Conservation (phyloP, 495 filamentous ascomycete genomes). For the Aspergillus carlsbadensis region DNA sequence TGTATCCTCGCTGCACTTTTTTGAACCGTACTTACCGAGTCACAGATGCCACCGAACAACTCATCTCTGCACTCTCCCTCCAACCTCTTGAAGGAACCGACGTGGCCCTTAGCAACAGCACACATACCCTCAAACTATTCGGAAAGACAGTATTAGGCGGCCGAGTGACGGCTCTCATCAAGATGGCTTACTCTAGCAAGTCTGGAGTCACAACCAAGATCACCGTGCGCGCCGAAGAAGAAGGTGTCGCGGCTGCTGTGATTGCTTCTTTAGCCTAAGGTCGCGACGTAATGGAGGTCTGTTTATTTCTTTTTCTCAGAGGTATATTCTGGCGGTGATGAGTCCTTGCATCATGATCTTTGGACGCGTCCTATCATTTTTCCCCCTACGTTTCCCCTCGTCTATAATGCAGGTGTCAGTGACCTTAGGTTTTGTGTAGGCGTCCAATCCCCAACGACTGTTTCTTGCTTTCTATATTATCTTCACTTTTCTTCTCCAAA, state of each 20-base stretch:
- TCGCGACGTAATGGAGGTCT: slow-evolving; percentile 27
- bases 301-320: slow-evolving; percentile 13
- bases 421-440: slow-evolving; percentile 23
- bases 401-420: slow-evolving; percentile 24
- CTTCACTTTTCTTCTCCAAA: slow-evolving; percentile 1
- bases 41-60: slow-evolving; percentile 88
- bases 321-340: slow-evolving; percentile 7
- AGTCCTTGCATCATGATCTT: slow-evolving; percentile 24
- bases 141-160: slow-evolving; percentile 94
- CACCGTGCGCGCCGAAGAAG: slow-evolving; percentile 85
- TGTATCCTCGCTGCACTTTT: slow-evolving; percentile 21
- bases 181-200: slow-evolving; percentile 93
- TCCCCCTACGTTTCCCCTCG: slow-evolving; percentile 1
- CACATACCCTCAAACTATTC: slow-evolving; percentile 92
- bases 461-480: slow-evolving; percentile 9
- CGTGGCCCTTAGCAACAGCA: slow-evolving; percentile 79
- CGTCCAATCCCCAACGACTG: slow-evolving; percentile 11
- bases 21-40: slow-evolving; percentile 35
- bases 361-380: slow-evolving; percentile 14
- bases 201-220: slow-evolving; percentile 94
- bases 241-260: slow-evolving; percentile 80
- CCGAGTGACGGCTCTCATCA: slow-evolving; percentile 78
- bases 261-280: slow-evolving; percentile 78
- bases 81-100: slow-evolving; percentile 95
- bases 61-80: slow-evolving; percentile 80